Conservation (phyloP, 768 basidiomycete genomes). For the Suillus discolor region DNA sequence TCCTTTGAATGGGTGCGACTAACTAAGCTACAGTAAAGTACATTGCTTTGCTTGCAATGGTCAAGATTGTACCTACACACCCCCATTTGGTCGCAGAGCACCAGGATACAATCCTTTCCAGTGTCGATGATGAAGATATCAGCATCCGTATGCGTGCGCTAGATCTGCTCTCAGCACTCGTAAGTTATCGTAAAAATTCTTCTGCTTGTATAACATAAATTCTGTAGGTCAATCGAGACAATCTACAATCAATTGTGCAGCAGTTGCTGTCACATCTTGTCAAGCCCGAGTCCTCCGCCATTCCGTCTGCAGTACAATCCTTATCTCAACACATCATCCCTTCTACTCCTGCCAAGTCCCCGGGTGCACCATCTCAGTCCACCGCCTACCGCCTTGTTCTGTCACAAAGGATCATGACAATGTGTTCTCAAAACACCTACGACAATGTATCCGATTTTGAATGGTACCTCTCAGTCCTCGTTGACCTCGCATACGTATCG, state of each 20-base stretch:
- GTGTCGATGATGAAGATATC: constrained; percentile 90
- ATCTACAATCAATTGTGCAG: constrained; percentile 87
- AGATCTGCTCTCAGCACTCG: constrained; percentile 93
- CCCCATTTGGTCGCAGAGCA: constrained; percentile 89
- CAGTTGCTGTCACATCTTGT: constrained; percentile 89
- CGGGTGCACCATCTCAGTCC: constrained; percentile 63
- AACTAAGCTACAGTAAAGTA: constrained; percentile 78
- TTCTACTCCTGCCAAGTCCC: constrained; percentile 19
- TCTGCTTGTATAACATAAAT: neutral
- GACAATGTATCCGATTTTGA: constrained; percentile 91
- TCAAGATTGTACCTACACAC: constrained; percentile 92
- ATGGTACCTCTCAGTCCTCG: constrained; percentile 95
- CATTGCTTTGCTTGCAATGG: constrained; percentile 92
- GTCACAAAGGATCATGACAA: constrained; percentile 79
- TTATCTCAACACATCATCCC: constrained; percentile 53
- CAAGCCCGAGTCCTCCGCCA: constrained; percentile 49
- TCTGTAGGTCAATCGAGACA: constrained; percentile 75
- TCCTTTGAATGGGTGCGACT: neutral
- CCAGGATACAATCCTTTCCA: constrained; percentile 87
- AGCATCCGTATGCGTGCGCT: constrained; percentile 96
- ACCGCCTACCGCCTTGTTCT: constrained; percentile 86
- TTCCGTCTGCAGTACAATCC: constrained; percentile 59
- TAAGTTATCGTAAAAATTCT: constrained; percentile 34
- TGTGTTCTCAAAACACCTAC: constrained; percentile 84
- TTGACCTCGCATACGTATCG: constrained; percentile 89